Evolutionary conservation across 768 basidiomycete species (phyloP).

Genomic region (Daedalea quercina): DNA sequence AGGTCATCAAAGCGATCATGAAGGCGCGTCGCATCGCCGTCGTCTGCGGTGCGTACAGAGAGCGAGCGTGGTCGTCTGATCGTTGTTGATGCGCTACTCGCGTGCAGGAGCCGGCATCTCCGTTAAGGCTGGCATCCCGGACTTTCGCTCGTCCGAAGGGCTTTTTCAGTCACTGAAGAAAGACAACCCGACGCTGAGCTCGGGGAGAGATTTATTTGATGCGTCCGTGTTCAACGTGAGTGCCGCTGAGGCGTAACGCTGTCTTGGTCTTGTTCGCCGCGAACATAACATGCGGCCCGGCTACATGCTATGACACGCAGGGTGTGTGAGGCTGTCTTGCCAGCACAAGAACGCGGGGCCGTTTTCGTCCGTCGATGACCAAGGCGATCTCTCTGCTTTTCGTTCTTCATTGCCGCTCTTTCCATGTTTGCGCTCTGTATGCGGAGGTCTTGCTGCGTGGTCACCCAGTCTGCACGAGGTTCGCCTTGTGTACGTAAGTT

Average conservation of each 20-base stretch:
- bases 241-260: conserved; percentile 1
- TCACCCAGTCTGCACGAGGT: too few species aligned
- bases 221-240: conserved; percentile 84
- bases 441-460: too few species aligned
- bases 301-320: too few species aligned
- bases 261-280: too few species aligned
- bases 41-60: conserved; percentile 60
- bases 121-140: conserved; percentile 82
- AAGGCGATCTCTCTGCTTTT: too few species aligned
- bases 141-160: conserved; percentile 79
- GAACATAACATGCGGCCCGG: too few species aligned
- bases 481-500: not conserved
- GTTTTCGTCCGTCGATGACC: too few species aligned
- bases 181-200: conserved; percentile 67
- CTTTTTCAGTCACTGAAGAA: conserved; percentile 73
- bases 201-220: conserved; percentile 87
- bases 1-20: conserved; percentile 57
- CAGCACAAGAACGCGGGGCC: too few species aligned
- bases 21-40: conserved; percentile 83
- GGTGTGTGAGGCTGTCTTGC: too few species aligned
- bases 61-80: too few species aligned
- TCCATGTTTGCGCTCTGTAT: too few species aligned
- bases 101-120: conserved; percentile 79
- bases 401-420: too few species aligned
- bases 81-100: not conserved